phyloP scores from a whole-genome alignment of 331 rosid genomes.

The Pyrus hybrid region DNA sequence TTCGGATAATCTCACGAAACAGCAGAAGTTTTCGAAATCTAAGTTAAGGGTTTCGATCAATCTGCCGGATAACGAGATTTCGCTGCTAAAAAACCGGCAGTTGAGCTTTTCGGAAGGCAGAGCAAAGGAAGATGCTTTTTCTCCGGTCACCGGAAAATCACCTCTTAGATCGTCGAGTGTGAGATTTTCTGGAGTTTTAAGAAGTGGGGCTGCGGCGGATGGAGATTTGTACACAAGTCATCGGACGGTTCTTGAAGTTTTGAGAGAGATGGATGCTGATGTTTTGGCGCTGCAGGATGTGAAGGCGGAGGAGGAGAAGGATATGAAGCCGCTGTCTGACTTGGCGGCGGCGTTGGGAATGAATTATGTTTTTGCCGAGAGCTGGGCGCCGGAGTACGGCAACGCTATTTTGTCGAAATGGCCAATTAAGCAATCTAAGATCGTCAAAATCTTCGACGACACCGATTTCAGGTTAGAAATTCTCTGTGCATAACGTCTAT shows the following conservation, averaged over 20 bases:
- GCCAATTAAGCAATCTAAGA: constrained; percentile 70
- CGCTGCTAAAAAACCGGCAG: constrained; percentile 48
- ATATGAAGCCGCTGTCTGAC: constrained; percentile 85
- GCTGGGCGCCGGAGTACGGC: constrained; percentile 99
- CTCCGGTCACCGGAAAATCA: constrained; percentile 12
- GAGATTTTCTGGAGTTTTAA: constrained; percentile 12
- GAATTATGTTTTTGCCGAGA: constrained; percentile 84
- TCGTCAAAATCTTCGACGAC: constrained; percentile 62
- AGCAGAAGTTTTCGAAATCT: constrained; percentile 35
- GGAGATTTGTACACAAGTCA: constrained; percentile 16
- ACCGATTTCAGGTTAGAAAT: constrained; percentile 66
- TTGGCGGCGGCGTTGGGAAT: constrained; percentile 75
- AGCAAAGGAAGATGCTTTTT: constrained; percentile 17
- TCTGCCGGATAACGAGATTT: constrained; percentile 86
- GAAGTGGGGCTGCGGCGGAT: not conserved
- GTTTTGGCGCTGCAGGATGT: constrained; percentile 85
- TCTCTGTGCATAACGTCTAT: not conserved
- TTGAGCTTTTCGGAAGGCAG: constrained; percentile 51
- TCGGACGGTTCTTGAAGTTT: constrained; percentile 62
- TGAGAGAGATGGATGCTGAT: constrained; percentile 80
- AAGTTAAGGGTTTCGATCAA: constrained; percentile 77
- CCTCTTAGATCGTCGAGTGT: constrained; percentile 13
- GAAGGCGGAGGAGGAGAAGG: constrained; percentile 94
- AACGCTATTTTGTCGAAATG: constrained; percentile 83
- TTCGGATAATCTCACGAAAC: constrained; percentile 20